Conservation (phyloP, 805 yeast genomes). For the Ogataea angusta region DNA sequence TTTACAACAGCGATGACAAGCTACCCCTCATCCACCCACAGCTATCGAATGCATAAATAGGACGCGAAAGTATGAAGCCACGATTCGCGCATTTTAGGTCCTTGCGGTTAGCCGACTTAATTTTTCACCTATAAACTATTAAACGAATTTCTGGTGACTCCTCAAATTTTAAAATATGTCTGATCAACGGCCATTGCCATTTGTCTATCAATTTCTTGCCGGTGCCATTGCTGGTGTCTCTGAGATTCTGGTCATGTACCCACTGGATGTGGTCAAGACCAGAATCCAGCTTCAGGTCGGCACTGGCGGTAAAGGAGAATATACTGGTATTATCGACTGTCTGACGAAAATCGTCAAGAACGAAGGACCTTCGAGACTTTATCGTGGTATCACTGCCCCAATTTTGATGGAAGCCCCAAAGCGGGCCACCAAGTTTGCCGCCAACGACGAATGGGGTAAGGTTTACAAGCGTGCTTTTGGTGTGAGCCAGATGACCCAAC, state of each 20-base stretch:
- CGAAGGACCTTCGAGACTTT: conserved; percentile 82
- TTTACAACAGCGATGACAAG: background rate
- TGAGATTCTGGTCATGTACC: conserved; percentile 93
- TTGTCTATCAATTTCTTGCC: conserved; percentile 82
- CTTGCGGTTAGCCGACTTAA: background rate
- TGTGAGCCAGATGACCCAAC: conserved; percentile 66
- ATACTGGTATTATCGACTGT: conserved; percentile 83
- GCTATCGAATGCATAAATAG: conserved; percentile 1
- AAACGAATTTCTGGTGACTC: conserved; percentile 1
- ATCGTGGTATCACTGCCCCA: conserved; percentile 95
- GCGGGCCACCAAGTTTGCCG: conserved; percentile 97
- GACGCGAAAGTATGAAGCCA: background rate
- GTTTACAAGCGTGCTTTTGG: conserved; percentile 73
- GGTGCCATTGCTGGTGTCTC: conserved; percentile 98
- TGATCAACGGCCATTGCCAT: conserved; percentile 61
- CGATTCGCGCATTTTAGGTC: background rate
- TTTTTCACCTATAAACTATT: background rate
- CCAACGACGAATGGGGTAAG: conserved; percentile 95
- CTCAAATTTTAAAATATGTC: conserved; percentile 6
- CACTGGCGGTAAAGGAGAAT: conserved; percentile 51
- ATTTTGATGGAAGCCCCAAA: conserved; percentile 99
- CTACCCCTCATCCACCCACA: conserved; percentile 6
- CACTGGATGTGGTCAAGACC: conserved; percentile 95
- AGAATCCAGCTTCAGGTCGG: conserved; percentile 86
- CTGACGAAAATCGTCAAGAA: conserved; percentile 74